A percentile compares a stretch with the other conserved stretches of the same genome.
Conservation (phyloP, 345 rosid genomes). For the Crucihimalaya himalaica region DNA sequence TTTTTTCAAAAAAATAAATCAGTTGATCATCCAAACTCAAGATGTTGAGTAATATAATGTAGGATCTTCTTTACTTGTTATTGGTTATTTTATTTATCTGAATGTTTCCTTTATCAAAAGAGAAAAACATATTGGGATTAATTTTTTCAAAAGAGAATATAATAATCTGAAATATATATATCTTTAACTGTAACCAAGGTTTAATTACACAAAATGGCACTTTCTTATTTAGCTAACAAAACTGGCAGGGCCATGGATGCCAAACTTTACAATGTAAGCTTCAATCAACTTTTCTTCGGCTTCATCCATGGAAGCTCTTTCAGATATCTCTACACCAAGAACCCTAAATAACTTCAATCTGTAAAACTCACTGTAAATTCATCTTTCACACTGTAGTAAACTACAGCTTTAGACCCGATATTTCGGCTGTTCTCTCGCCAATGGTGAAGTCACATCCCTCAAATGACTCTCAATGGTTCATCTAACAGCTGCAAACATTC, state of each 20-base stretch:
- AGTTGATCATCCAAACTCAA: background rate
- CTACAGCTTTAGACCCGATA: slow-evolving; percentile 2
- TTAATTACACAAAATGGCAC: slow-evolving; percentile 27
- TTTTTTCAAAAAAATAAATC: background rate
- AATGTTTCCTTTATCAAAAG: background rate
- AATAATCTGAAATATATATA: slow-evolving; percentile 14
- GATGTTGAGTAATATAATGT: background rate
- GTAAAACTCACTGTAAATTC: slow-evolving; percentile 19
- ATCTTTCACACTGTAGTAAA: slow-evolving; percentile 22
- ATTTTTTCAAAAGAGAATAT: background rate
- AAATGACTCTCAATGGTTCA: slow-evolving; percentile 54
- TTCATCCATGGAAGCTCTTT: slow-evolving; percentile 33
- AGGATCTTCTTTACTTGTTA: background rate
- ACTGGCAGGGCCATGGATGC: slow-evolving; percentile 40
- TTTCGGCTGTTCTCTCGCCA: slow-evolving; percentile 24
- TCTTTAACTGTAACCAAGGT: background rate
- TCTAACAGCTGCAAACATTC: slow-evolving; percentile 85
- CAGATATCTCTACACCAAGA: slow-evolving; percentile 27
- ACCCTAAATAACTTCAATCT: slow-evolving; percentile 28
- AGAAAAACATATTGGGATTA: background rate
- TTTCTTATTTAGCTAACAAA: slow-evolving; percentile 35
- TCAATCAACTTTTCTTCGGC: slow-evolving; percentile 16
- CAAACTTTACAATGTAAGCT: slow-evolving; percentile 37
- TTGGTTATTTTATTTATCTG: background rate
- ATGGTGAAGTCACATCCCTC: slow-evolving; percentile 18